A percentile compares a stretch with the other conserved stretches of the same genome.
Conservation (phyloP, 169 alveolate species). For the Nephromyces sp. region DNA sequence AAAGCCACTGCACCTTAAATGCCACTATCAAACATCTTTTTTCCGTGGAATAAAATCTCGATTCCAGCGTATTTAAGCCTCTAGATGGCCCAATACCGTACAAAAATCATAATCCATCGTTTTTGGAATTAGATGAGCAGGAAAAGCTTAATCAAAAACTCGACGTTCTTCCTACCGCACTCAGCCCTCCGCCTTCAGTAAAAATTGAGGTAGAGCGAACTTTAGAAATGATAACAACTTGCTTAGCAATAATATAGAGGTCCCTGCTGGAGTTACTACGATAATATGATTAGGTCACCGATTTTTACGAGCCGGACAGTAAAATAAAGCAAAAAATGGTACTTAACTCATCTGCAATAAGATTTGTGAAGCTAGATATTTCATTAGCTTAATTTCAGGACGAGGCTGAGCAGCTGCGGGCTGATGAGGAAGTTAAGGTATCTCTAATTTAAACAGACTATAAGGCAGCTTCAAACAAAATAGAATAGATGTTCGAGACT, state of each 20-base stretch:
- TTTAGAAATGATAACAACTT: no score
- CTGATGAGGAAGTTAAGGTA: slow-evolving; percentile 29
- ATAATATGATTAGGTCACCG: slow-evolving; percentile 12
- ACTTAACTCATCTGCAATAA: background rate
- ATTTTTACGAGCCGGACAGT: slow-evolving; percentile 15
- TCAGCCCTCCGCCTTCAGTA: slow-evolving; percentile 21
- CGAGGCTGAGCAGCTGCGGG: slow-evolving; percentile 27
- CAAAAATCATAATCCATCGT: background rate
- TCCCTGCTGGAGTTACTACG: background rate
- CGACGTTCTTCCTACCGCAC: background rate
- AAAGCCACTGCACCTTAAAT: no score
- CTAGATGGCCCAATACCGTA: background rate
- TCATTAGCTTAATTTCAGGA: background rate
- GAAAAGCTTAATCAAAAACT: background rate
- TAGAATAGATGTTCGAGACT: slow-evolving; percentile 18
- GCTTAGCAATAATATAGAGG: no score
- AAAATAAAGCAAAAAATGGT: slow-evolving; percentile 28
- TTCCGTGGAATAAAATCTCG: no score
- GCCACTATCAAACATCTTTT: no score
- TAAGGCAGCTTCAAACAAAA: background rate
- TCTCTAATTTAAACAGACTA: background rate
- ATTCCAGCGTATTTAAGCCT: background rate
- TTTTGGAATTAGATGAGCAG: slow-evolving; percentile 4
- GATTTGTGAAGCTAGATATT: background rate
- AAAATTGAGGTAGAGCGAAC: slow-evolving; percentile 15